Evolutionary conservation across 495 filamentous ascomycete genomes (phyloP).

Genomic region (Aspergillus saccharolyticus): DNA sequence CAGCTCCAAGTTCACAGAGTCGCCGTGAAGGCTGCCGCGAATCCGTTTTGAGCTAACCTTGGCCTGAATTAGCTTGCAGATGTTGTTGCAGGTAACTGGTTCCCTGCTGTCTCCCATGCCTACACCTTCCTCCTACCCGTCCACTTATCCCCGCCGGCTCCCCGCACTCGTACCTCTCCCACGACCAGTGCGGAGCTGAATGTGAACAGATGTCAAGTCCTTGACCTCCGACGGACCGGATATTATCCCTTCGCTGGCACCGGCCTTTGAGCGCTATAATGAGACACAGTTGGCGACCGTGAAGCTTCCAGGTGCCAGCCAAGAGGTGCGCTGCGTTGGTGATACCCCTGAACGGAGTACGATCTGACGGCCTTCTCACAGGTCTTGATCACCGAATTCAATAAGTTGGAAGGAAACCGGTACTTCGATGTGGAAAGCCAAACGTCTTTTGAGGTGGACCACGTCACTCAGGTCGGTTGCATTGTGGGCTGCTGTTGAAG

Average conservation of each 20-base stretch:
- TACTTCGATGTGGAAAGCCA: constrained; percentile 88
- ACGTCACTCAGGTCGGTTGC: constrained; percentile 62
- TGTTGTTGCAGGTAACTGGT: constrained; percentile 71
- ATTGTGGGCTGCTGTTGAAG: background rate
- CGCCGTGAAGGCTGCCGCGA: too few species aligned
- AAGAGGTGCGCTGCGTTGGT: constrained; percentile 49
- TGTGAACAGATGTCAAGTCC: constrained; percentile 72
- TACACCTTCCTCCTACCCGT: background rate
- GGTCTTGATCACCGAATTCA: constrained; percentile 85
- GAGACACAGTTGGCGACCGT: constrained; percentile 85
- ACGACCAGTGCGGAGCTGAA: constrained; percentile 3
- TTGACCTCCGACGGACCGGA: constrained; percentile 67
- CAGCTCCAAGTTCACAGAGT: background rate
- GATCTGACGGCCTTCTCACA: constrained; percentile 24
- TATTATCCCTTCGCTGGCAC: constrained; percentile 62
- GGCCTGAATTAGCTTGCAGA: constrained; percentile 65
- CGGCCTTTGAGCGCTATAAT: constrained; percentile 92
- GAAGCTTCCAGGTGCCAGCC: constrained; percentile 81
- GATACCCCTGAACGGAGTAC: background rate
- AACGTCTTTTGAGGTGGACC: constrained; percentile 83
- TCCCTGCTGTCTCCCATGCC: constrained; percentile 7
- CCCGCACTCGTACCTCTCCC: background rate
- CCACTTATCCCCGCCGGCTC: constrained; percentile 1
- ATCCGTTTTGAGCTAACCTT: background rate
- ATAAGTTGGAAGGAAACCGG: constrained; percentile 66